Evolutionary conservation across 192 early-diverging fungal genomes (phyloP).

Genomic region (Coemansia sp.): DNA sequence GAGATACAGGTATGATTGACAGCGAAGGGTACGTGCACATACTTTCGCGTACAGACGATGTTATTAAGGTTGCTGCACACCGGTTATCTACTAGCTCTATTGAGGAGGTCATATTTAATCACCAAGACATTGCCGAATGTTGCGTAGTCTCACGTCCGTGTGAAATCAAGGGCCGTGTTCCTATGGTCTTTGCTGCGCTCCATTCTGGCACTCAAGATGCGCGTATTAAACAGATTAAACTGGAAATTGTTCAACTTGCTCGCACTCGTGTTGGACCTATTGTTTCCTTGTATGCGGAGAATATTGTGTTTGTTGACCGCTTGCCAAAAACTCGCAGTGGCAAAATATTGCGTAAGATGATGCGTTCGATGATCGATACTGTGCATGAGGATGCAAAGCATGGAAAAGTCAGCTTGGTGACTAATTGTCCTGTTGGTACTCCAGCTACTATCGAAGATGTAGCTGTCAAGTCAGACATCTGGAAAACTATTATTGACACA

Average conservation of each 20-base stretch:
- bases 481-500: slow-evolving; percentile 23
- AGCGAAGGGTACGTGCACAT: slow-evolving; percentile 71
- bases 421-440: slow-evolving; percentile 49
- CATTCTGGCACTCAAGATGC: slow-evolving; percentile 10
- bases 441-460: slow-evolving; percentile 84
- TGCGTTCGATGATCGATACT: slow-evolving; percentile 68
- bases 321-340: slow-evolving; percentile 86
- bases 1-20: slow-evolving; percentile 80
- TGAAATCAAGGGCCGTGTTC: slow-evolving; percentile 66
- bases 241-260: slow-evolving; percentile 62
- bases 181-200: slow-evolving; percentile 62
- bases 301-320: slow-evolving; percentile 62
- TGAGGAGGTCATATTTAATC: slow-evolving; percentile 71
- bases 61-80: slow-evolving; percentile 88
- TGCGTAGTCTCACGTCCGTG: slow-evolving; percentile 69
- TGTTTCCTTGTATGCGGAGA: slow-evolving; percentile 71
- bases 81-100: slow-evolving; percentile 76
- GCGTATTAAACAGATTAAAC: slow-evolving; percentile 17
- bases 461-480: slow-evolving; percentile 56
- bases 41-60: slow-evolving; percentile 69
- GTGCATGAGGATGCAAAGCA: slow-evolving; percentile 54
- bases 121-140: slow-evolving; percentile 65
- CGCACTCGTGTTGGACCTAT: slow-evolving; percentile 76
- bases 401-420: neutral
- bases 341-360: slow-evolving; percentile 76